Evolutionary conservation across 805 yeast genomes (phyloP).

Genomic region (Kuraishia ogatae): DNA sequence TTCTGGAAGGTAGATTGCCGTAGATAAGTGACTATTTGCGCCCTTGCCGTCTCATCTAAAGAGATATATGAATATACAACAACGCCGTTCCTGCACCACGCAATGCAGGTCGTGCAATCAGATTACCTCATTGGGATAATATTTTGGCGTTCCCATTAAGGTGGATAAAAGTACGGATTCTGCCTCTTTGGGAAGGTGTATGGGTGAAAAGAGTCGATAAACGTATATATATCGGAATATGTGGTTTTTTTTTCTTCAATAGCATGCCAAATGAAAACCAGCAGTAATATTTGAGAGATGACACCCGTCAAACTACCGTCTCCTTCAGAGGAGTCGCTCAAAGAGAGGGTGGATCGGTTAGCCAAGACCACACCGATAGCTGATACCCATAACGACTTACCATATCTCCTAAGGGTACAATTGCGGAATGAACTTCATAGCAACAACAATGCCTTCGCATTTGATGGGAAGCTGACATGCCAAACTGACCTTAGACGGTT

Average conservation of each 20-base stretch:
- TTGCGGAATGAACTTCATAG: slow-evolving; percentile 32
- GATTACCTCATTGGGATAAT: neutral
- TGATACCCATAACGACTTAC: slow-evolving; percentile 44
- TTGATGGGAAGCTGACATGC: slow-evolving; percentile 28
- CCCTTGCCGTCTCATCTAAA: no score
- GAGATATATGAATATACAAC: neutral
- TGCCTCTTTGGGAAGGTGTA: neutral
- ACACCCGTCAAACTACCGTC: neutral
- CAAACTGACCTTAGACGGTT: slow-evolving; percentile 37
- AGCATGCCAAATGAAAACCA: neutral
- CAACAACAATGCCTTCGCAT: slow-evolving; percentile 23
- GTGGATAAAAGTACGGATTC: neutral
- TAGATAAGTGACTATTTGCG: neutral
- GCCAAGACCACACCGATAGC: slow-evolving; percentile 26
- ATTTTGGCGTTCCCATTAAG: neutral
- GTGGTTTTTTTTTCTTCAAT: neutral
- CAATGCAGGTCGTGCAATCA: neutral
- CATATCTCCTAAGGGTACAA: slow-evolving; percentile 38
- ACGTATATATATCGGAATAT: no score
- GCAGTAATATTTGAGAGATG: neutral
- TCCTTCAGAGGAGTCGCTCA: neutral
- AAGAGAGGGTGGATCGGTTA: slow-evolving; percentile 6
- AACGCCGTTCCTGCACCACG: neutral
- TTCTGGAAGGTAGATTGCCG: neutral
- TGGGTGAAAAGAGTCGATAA: neutral